Base-by-base conservation (phyloP, 2,329 filamentous ascomycete species). In the Calonectria montana region DNA sequence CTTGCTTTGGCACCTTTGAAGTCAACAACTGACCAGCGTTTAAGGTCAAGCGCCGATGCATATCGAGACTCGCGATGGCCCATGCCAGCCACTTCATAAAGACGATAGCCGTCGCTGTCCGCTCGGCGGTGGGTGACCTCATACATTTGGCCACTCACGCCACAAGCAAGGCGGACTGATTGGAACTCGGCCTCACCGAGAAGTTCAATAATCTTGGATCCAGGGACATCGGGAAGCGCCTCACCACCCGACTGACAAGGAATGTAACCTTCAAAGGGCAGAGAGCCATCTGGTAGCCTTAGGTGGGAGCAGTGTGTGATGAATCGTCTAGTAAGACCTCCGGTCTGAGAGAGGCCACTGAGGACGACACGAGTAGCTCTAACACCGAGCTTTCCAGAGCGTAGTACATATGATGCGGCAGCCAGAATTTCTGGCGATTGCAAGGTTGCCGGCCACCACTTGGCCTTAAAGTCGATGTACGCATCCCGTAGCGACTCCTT, bases 181-280 rank as follows among this genome's bases (percentile, higher is more conserved):
- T 66, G 74, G 7, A 76, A 76, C 63, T 75, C 74, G 5, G 73
- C n/a, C 50, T 76, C 74, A 1, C 74, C 71, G 8, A 76, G 37
- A 10, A 75, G 66, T 50, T 75, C 73, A 27, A 75, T 61, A 29
- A 73, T 59, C 37, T 72, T 75, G 18, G 41, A 65, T 3, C 73
- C 71, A 3, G 45, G 68, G 3, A 67, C 21, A 57, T 75, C 73
- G 10, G 73, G 73, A 2, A 75, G 45, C 3, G 71, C 69, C 6
- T 63, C 66, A 0, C 73, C 74, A 23, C 74, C 74, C 23, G 73
- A 76, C 15, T 76, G 73, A n/a, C 74, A 76, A 13, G 74, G 73
- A 15, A 72, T 61, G 43, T 59, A 74, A 7, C 65, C 74, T 12
- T 74, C 69, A 50, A 76, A 74, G 0, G 74, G 73, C 31, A 72